Evolutionary conservation across 768 basidiomycete genomes (phyloP).

Genomic region (Roridomyces roridus): DNA sequence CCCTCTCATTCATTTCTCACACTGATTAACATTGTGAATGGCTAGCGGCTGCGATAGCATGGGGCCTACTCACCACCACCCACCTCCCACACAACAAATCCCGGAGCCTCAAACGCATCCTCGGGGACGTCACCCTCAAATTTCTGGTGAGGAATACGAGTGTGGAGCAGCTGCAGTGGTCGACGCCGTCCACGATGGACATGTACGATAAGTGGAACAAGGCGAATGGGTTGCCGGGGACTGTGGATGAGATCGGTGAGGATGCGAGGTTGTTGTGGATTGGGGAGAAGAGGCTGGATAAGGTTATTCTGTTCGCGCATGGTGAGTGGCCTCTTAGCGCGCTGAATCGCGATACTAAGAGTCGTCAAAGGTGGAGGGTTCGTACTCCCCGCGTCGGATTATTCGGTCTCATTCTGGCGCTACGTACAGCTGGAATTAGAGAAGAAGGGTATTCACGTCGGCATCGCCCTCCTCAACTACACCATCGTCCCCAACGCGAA

Average conservation of each 20-base stretch:
- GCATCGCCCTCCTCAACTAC: slow-evolving; percentile 33
- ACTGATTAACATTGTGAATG: not conserved
- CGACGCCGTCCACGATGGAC: slow-evolving; percentile 26
- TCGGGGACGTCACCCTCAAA: slow-evolving; percentile 26
- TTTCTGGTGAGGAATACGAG: slow-evolving; percentile 16
- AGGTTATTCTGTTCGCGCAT: slow-evolving; percentile 39
- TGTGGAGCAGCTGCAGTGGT: slow-evolving; percentile 32
- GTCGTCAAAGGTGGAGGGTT: slow-evolving; percentile 31
- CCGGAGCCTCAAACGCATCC: slow-evolving; percentile 30
- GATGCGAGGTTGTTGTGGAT: slow-evolving; percentile 40
- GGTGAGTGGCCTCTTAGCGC: slow-evolving; percentile 24
- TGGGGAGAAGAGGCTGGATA: slow-evolving; percentile 36
- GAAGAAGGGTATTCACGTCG: slow-evolving; percentile 15
- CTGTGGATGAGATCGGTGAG: slow-evolving; percentile 36
- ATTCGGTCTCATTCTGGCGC: slow-evolving; percentile 31
- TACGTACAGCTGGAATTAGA: slow-evolving; percentile 24
- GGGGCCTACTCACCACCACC: slow-evolving; percentile 29
- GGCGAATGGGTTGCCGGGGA: slow-evolving; percentile 23
- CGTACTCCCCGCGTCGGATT: slow-evolving; percentile 28
- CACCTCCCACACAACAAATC: slow-evolving; percentile 30
- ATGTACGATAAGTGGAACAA: slow-evolving; percentile 33
- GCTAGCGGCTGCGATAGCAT: slow-evolving; percentile 26
- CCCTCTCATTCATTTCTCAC: no score
- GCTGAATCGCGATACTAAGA: not conserved
- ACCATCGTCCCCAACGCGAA: slow-evolving; percentile 29